Conservation (phyloP, 495 filamentous ascomycete species). For the Xylaria palmicola region DNA sequence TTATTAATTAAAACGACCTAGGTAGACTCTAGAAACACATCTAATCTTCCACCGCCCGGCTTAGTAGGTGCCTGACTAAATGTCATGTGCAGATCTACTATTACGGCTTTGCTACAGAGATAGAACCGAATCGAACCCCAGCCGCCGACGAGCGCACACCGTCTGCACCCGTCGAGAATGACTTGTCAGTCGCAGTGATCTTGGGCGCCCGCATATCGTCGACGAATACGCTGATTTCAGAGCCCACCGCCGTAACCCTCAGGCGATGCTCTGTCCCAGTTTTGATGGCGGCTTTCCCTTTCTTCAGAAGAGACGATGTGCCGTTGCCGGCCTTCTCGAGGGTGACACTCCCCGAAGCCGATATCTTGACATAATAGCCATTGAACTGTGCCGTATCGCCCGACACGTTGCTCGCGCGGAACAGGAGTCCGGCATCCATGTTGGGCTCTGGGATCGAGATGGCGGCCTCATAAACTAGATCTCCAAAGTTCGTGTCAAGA, state of each 20-base stretch:
- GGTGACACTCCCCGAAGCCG: conserved; percentile 4
- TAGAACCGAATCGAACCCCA: conserved; percentile 18
- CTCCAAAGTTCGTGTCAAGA: conserved; percentile 33
- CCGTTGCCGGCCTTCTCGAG: conserved; percentile 15
- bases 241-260: conserved; percentile 21
- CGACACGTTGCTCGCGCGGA: conserved; percentile 19
- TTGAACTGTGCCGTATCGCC: not conserved
- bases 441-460: conserved; percentile 12
- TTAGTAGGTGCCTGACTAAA: no score
- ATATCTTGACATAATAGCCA: conserved; percentile 21
- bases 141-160: conserved; percentile 22
- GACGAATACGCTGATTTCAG: conserved; percentile 25
- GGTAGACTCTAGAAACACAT: no score
- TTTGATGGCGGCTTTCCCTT: not conserved
- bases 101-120: conserved; percentile 26
- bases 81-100: not conserved
- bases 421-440: conserved; percentile 30
- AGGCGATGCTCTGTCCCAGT: conserved; percentile 16
- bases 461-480: conserved; percentile 28
- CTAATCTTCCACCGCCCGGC: no score
- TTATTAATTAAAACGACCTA: no score
- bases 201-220: conserved; percentile 17
- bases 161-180: conserved; percentile 20
- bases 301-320: conserved; percentile 16
- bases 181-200: conserved; percentile 18